Percentiles rank a stretch among this genome's conserved stretches.
Evolutionary conservation across 2,329 filamentous ascomycete genomes (phyloP).

Genomic region (Tolypocladium sp.): DNA sequence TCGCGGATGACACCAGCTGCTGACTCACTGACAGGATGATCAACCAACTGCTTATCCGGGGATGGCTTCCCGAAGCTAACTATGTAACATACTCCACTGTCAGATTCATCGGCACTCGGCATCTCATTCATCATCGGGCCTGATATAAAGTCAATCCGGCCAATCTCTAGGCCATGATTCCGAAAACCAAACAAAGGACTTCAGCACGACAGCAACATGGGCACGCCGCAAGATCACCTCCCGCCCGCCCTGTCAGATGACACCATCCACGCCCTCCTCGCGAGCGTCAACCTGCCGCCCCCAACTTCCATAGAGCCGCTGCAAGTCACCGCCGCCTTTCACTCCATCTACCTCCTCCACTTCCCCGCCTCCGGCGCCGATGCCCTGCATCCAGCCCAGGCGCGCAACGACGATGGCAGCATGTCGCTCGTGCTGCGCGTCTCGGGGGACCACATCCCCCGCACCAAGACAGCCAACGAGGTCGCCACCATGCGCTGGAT

Average conservation of each 20-base stretch:
- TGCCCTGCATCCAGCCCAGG: background rate
- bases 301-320: conserved; percentile 8
- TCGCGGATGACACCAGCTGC: background rate
- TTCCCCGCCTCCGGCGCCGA: conserved; percentile 3
- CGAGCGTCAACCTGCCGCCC: conserved; percentile 8
- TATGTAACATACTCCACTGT: background rate
- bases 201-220: conserved; percentile 1
- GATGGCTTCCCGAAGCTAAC: background rate
- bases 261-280: conserved; percentile 9
- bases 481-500: conserved; percentile 25
- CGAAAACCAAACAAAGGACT: too few relatives aligned
- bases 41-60: background rate
- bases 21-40: background rate
- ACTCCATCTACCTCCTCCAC: conserved; percentile 15
- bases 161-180: too few relatives aligned
- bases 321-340: conserved; percentile 12
- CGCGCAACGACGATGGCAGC: conserved; percentile 1
- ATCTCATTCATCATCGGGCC: too few relatives aligned
- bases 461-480: conserved; percentile 26
- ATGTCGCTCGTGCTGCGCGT: conserved; percentile 20
- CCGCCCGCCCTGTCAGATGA: conserved; percentile 1
- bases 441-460: conserved; percentile 23
- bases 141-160: too few relatives aligned
- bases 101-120: background rate
- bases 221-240: conserved; percentile 1